Conservation (phyloP, 305 asterid genomes). For the Fraxinus nigra region DNA sequence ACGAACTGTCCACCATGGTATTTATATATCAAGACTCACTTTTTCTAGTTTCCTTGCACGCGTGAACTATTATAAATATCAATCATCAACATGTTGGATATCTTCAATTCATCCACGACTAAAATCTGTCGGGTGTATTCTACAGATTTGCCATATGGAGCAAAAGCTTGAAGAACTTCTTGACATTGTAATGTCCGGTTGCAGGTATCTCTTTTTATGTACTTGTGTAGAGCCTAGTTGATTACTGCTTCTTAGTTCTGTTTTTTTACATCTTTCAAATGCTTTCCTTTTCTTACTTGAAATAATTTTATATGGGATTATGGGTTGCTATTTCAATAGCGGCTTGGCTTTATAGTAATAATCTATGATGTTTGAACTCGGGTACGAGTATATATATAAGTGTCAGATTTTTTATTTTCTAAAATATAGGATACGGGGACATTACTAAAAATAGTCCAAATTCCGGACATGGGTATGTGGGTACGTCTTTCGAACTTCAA, state of each 20-base stretch:
- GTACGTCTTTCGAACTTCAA: no score
- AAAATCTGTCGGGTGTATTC: background rate
- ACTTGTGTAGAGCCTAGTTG: background rate
- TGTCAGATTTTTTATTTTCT: no score
- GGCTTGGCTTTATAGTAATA: background rate
- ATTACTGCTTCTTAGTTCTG: background rate
- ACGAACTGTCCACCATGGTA: slow-evolving; percentile 53
- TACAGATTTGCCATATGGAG: slow-evolving; percentile 75
- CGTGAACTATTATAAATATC: background rate
- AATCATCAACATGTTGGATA: background rate
- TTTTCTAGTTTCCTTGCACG: background rate
- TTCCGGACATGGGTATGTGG: no score
- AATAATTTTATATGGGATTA: background rate
- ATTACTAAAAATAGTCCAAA: no score
- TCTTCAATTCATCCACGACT: background rate
- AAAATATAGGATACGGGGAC: no score
- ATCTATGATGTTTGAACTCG: background rate
- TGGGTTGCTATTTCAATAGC: background rate
- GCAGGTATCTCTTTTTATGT: slow-evolving; percentile 55
- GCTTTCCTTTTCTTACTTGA: background rate
- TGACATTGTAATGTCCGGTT: slow-evolving; percentile 46
- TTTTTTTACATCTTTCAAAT: background rate
- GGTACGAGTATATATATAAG: no score
- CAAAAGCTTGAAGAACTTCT: slow-evolving; percentile 68
- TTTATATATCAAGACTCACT: slow-evolving; percentile 3